These are phyloP conservation scores for Ensete ventricosum DNA, from an alignment of 176 grass and related monocot genomes.

Conservation along the genomic window DNA sequence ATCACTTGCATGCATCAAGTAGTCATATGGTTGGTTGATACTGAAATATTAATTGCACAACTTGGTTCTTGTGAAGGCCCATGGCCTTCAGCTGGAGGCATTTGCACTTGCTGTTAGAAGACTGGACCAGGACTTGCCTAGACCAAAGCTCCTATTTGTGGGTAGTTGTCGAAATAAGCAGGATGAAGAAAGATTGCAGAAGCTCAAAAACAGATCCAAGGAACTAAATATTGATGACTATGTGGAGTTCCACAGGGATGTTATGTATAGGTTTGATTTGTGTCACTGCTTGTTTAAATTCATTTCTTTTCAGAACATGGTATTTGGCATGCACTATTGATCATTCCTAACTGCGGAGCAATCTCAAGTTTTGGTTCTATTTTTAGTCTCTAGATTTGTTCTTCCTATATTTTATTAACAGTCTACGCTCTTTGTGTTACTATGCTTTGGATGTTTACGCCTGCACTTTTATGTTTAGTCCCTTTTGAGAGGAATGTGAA, in stretches of 20 bases:
- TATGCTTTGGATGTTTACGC: neutral
- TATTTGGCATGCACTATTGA: neutral
- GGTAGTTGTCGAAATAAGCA: constrained; percentile 82
- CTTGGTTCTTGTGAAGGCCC: constrained; percentile 40
- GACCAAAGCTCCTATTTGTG: constrained; percentile 70
- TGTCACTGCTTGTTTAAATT: neutral
- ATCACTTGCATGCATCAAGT: neutral
- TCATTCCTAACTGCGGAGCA: neutral
- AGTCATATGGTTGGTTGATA: neutral
- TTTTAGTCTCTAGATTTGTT: neutral
- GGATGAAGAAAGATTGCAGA: constrained; percentile 72
- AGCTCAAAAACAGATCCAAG: constrained; percentile 53
- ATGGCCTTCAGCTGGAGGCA: constrained; percentile 86
- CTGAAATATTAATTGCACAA: constrained; percentile 13
- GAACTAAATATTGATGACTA: constrained; percentile 69
- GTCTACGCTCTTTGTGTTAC: too few relatives aligned
- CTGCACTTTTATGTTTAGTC: neutral
- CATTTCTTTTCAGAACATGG: neutral
- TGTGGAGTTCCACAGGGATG: constrained; percentile 79
- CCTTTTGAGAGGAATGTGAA: neutral
- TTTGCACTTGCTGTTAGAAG: constrained; percentile 65
- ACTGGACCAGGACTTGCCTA: constrained; percentile 42
- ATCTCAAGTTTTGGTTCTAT: neutral
- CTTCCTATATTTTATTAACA: too few relatives aligned
- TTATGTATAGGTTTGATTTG: constrained; percentile 41